These are phyloP conservation scores for Graphilbum fragrans DNA, from an alignment of 2,329 filamentous ascomycete genomes.

Conservation along the genomic window DNA sequence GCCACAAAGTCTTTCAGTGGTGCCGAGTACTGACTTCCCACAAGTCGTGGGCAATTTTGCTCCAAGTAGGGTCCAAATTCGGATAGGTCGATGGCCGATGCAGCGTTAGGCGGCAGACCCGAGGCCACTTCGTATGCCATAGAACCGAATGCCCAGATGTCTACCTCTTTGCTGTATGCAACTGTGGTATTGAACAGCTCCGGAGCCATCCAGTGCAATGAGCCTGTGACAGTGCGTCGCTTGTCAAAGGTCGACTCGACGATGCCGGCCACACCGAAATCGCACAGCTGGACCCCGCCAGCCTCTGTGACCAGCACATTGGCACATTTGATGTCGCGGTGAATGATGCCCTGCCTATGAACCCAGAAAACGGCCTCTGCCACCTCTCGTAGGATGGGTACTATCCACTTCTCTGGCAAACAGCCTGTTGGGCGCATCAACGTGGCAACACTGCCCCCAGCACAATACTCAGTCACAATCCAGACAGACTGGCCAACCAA, in stretches of 20 bases:
- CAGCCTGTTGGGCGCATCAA: conserved; percentile 58
- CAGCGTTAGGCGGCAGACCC: conserved; percentile 59
- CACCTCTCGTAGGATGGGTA: conserved; percentile 50
- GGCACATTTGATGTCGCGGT: conserved; percentile 62
- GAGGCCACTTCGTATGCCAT: conserved; percentile 73
- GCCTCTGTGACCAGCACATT: conserved; percentile 71
- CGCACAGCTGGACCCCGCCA: conserved; percentile 67
- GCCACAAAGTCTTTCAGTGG: conserved; percentile 57
- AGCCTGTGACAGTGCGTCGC: conserved; percentile 69
- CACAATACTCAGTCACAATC: conserved; percentile 82
- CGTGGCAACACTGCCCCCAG: conserved; percentile 69
- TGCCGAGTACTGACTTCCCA: conserved; percentile 59
- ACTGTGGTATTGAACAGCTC: conserved; percentile 53
- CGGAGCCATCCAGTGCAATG: conserved; percentile 77
- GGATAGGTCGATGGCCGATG: conserved; percentile 31
- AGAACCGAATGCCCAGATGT: conserved; percentile 78
- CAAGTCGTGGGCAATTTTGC: conserved; percentile 52
- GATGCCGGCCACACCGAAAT: conserved; percentile 73
- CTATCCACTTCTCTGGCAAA: conserved; percentile 44
- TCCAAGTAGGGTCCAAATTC: conserved; percentile 44
- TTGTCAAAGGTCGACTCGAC: conserved; percentile 67
- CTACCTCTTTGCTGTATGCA: conserved; percentile 59
- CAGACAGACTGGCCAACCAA: conserved; percentile 70
- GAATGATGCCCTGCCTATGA: conserved; percentile 56
- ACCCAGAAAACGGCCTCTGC: conserved; percentile 56